Evolutionary conservation across 805 yeast species (phyloP), one percentile per base, ranked within the genome.

Genomic region (Candida berthetii): DNA sequence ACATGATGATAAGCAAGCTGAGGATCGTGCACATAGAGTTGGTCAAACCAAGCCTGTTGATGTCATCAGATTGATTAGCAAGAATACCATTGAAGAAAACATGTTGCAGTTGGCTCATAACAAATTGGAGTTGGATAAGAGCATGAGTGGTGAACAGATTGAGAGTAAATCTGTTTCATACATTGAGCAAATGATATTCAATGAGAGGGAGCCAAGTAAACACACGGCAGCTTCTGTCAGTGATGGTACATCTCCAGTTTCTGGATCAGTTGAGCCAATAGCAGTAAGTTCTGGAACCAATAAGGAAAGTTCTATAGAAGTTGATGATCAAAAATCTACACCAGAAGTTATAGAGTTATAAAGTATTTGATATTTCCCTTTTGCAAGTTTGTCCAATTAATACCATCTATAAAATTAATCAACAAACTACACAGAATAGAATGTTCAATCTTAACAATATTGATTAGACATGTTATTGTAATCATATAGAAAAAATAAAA

Each of bases 1-100:
- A 0, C 99, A 93, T 61, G 99, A 93, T 60, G 99, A 93, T 58
- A 85, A 85, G 57, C 99, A 93, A 66, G 99, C 99, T 2, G 98
- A 95, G 59, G 99, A 93, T 62, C 78, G 99, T 58, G 96, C 98
- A 0, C 99, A 93, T 61, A 76, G 99, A 62, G 96, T 93, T 20
- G 99, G 99, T 1, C 98, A 91, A 65, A 78, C 82, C 7, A 78
- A 82, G 41, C 87, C 85, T 38, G 99, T 93, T 17, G 66, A 70
- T 40, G 96, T 95, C 15, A 73, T 77, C 33, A 78, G 95, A 42
- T 64, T 93, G 46, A 80, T 93, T 40, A 75, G 85, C 9, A 74
- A 72, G 48, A 72, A 78, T 42, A 80, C 96, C 1, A 84, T 93
- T 32, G 99, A 93, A 53, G 97, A 91, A 61, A 88, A 85, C 51